Percentiles rank a stretch among this genome's conserved stretches.
These are phyloP conservation scores for Colletotrichum musae DNA, from an alignment of 2,329 filamentous ascomycete species.

Conservation along the genomic window DNA sequence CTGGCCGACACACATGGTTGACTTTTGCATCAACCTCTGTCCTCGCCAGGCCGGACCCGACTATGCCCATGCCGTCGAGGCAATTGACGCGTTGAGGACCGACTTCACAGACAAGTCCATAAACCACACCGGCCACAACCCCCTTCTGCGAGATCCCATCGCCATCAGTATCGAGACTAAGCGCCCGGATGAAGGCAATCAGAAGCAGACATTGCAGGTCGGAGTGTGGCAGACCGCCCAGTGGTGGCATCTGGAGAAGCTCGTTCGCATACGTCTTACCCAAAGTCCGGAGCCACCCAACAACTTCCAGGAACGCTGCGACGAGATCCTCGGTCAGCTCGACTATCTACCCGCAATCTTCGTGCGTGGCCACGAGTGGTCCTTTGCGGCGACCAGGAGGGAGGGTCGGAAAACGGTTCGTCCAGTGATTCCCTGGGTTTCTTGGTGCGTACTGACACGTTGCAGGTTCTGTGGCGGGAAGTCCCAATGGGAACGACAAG, in stretches of 20 bases:
- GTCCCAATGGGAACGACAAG: neutral
- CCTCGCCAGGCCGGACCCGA: constrained; percentile 5
- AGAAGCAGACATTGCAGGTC: constrained; percentile 9
- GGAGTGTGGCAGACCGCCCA: constrained; percentile 11
- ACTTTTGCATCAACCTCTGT: constrained; percentile 10
- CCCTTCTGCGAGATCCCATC: constrained; percentile 11
- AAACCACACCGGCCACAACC: constrained; percentile 8
- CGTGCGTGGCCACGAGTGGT: constrained; percentile 7
- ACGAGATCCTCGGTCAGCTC: neutral
- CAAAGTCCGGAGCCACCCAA: neutral
- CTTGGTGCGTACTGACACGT: neutral
- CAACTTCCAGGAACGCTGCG: constrained; percentile 1
- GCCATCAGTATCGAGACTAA: constrained; percentile 17
- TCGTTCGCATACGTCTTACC: neutral
- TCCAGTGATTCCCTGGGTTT: neutral
- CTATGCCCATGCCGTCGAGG: neutral
- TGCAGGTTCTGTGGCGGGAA: constrained; percentile 10
- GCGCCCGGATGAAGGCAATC: constrained; percentile 5
- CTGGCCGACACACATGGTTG: constrained; percentile 4
- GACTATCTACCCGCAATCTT: constrained; percentile 8
- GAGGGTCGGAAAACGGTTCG: constrained; percentile 13
- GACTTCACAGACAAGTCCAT: constrained; percentile 1
- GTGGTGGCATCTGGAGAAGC: constrained; percentile 11
- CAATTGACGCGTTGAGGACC: neutral
- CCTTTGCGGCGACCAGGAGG: constrained; percentile 2